Evolutionary conservation across 2,329 filamentous ascomycete genomes (phyloP).

Genomic region (Talaromyces sp.): DNA sequence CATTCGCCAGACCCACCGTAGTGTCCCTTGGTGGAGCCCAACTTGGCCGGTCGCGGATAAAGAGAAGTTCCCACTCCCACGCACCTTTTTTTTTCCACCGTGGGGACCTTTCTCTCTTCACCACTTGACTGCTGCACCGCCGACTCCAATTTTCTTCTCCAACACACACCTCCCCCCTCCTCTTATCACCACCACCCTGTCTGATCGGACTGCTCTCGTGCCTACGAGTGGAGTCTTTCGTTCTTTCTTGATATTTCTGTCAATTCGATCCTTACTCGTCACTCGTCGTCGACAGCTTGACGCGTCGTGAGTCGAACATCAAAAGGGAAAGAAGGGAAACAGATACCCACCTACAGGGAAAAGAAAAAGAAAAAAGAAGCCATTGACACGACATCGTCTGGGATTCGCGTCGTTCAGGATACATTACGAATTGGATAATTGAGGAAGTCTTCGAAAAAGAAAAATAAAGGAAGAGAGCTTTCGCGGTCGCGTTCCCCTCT

Average conservation of each 20-base stretch:
- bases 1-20: constrained; percentile 36
- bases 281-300: background rate
- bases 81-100: constrained; percentile 39
- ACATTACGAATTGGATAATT: background rate
- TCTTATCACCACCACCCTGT: background rate
- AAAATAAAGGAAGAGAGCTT: background rate
- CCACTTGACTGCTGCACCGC: constrained; percentile 17
- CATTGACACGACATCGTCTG: background rate
- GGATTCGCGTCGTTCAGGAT: background rate
- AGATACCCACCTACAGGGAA: background rate
- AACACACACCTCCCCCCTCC: background rate
- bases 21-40: constrained; percentile 32
- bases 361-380: background rate
- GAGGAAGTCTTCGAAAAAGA: background rate
- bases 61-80: constrained; percentile 37
- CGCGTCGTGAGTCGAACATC: constrained; percentile 6
- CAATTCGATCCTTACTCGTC: constrained; percentile 3
- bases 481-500: constrained; percentile 8
- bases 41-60: constrained; percentile 40
- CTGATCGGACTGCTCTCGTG: background rate
- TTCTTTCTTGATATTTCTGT: constrained; percentile 2
- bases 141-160: constrained; percentile 1
- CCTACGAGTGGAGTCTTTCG: constrained; percentile 18
- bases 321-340: background rate
- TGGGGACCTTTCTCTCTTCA: constrained; percentile 33